phyloP scores from a whole-genome alignment of 768 basidiomycete species.

The Neoboletus magnificus region DNA sequence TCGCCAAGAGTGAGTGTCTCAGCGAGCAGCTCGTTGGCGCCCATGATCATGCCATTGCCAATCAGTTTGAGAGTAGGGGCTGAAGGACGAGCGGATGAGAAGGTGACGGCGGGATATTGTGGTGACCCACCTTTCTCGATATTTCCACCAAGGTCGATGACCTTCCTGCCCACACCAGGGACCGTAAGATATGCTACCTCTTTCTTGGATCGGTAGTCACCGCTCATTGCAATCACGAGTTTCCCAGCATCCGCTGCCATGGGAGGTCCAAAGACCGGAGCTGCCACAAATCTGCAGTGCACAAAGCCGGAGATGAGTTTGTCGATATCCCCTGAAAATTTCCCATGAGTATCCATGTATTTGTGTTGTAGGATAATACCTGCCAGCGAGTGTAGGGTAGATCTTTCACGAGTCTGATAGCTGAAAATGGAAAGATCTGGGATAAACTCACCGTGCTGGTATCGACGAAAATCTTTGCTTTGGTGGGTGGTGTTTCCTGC shows the following conservation, averaged over 20 bases:
- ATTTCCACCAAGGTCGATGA: conserved; percentile 79
- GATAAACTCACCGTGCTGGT: conserved; percentile 67
- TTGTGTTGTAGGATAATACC: background rate
- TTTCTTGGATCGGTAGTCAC: conserved; percentile 80
- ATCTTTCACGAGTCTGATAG: conserved; percentile 37
- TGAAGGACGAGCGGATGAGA: conserved; percentile 22
- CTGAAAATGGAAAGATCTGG: background rate
- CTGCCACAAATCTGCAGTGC: conserved; percentile 63
- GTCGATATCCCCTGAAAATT: conserved; percentile 62
- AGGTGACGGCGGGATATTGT: background rate
- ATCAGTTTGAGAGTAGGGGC: conserved; percentile 74
- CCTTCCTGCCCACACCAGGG: conserved; percentile 74
- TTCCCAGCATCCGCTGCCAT: conserved; percentile 59
- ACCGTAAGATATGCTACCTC: conserved; percentile 74
- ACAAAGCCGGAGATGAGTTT: conserved; percentile 54
- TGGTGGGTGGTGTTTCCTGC: conserved; percentile 41
- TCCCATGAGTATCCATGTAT: background rate
- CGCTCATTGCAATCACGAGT: conserved; percentile 74
- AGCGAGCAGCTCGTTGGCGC: conserved; percentile 73
- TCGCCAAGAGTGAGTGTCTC: conserved; percentile 85
- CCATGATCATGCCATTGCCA: conserved; percentile 75
- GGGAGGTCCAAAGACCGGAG: conserved; percentile 78
- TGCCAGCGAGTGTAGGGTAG: conserved; percentile 52
- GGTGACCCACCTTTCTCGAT: conserved; percentile 64
- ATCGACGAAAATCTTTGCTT: conserved; percentile 77